phyloP scores from a whole-genome alignment of 2,329 filamentous ascomycete species.

The Talaromyces sp. region DNA sequence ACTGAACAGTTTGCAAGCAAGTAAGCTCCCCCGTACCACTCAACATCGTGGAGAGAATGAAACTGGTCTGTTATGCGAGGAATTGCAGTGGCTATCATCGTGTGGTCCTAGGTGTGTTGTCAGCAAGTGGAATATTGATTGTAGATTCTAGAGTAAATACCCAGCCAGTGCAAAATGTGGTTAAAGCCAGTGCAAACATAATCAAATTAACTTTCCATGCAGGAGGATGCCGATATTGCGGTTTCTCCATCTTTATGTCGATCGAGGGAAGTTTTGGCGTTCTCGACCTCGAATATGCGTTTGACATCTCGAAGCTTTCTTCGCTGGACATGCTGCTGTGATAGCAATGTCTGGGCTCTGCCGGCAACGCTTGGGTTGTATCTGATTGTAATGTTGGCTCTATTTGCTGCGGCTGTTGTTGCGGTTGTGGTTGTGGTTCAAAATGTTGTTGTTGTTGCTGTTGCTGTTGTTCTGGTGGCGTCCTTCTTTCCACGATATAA shows the following conservation, averaged over 20 bases:
- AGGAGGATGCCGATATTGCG: not conserved
- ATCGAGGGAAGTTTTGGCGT: not conserved
- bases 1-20: conserved; percentile 33
- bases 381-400: not conserved
- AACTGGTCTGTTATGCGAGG: conserved; percentile 40
- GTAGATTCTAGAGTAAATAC: not conserved
- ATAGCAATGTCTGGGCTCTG: not conserved
- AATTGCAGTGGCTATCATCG: conserved; percentile 36
- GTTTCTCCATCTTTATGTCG: not conserved
- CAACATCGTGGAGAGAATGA: conserved; percentile 35
- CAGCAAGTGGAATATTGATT: not conserved
- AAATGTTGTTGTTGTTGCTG: not conserved
- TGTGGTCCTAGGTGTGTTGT: conserved; percentile 16
- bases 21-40: conserved; percentile 40
- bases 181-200: not conserved
- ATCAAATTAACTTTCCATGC: not conserved
- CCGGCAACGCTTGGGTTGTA: not conserved
- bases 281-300: not conserved
- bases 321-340: not conserved
- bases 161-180: not conserved
- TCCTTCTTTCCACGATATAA: not conserved
- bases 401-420: not conserved
- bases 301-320: not conserved
- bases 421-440: not conserved
- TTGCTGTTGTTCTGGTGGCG: not conserved